Evolutionary conservation across 352 stramenopile genomes (phyloP), one percentile per base, ranked within the genome.

Genomic region (Phytopythium helicoides): DNA sequence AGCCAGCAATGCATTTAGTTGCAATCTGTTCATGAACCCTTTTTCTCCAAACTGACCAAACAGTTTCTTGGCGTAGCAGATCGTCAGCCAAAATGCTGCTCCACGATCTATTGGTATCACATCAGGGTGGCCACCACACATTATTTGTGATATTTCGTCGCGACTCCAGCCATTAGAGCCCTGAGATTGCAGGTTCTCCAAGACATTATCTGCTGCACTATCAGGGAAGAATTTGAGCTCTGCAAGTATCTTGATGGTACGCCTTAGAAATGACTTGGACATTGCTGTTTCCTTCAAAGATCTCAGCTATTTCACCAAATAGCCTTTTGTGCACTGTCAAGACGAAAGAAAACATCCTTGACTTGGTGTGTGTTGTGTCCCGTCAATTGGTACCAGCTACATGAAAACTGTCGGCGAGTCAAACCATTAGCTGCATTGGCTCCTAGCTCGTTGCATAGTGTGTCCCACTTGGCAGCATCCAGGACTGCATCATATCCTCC

Each of bases 11-110:
- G 76, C 56, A 7, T 21, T 33, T 5, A 80, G 60, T 18, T 78
- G 62, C 39, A 76, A 60, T 35, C 61, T 67, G 5, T 58, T 60
- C 66, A 84, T 81, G 8, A 56, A 21, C 16, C 63, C 50, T 26
- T 66, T 65, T 14, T 47, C 45, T 15, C 52, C 76, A 44, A 74
- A 80, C 6, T 63, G 39, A 0, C 56, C 45, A 48, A 82, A 85
- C 0, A 85, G 66, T 16, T 73, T 62, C 47, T 73, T 78, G 1
- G 71, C 54, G 47, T 76, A 85, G 50, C 72, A 69, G 6, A 85
- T 44, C 26, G 71, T 80, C 54, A 73, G 62, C 73, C 71, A 82
- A 14, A 76, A 33, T 16, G 46, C 64, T 47, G 66, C 58, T 1
- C 64, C 63, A 35, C 73, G 62, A 31, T 77, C 70, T 41, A 73